Conservation (phyloP, 148 eudicot species). For the Fagopyrum tataricum region DNA sequence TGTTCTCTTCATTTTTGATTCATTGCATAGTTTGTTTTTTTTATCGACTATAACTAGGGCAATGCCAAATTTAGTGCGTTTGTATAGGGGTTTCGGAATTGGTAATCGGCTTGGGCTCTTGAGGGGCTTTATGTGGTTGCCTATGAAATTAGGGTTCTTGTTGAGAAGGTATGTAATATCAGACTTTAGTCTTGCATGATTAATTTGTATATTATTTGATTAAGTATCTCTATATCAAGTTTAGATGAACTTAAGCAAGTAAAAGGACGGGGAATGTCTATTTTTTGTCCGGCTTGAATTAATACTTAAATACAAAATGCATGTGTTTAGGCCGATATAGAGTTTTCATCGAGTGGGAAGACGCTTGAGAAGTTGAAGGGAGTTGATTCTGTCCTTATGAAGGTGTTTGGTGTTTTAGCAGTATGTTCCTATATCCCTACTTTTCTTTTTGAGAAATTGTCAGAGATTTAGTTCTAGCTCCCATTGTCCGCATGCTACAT, state of each 20-base stretch:
- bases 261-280: neutral
- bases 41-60: slow-evolving; percentile 14
- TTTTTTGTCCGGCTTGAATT: neutral
- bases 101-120: slow-evolving; percentile 96
- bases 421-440: slow-evolving; percentile 30
- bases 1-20: neutral
- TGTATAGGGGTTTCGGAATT: slow-evolving; percentile 84
- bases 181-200: neutral
- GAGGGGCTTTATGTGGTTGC: slow-evolving; percentile 67
- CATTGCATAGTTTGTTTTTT: neutral
- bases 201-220: neutral
- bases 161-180: slow-evolving; percentile 62
- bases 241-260: neutral
- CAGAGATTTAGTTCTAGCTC: neutral
- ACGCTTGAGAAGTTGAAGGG: slow-evolving; percentile 85
- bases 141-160: slow-evolving; percentile 88
- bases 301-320: neutral
- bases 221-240: neutral
- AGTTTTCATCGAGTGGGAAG: slow-evolving; percentile 73
- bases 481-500: neutral
- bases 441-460: neutral
- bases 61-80: slow-evolving; percentile 55
- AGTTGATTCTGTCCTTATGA: slow-evolving; percentile 96
- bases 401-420: slow-evolving; percentile 91
- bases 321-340: slow-evolving; percentile 77